phyloP scores from a whole-genome alignment of 225 moss, liverwort and hornwort genomes.

The Bryum argenteum region DNA sequence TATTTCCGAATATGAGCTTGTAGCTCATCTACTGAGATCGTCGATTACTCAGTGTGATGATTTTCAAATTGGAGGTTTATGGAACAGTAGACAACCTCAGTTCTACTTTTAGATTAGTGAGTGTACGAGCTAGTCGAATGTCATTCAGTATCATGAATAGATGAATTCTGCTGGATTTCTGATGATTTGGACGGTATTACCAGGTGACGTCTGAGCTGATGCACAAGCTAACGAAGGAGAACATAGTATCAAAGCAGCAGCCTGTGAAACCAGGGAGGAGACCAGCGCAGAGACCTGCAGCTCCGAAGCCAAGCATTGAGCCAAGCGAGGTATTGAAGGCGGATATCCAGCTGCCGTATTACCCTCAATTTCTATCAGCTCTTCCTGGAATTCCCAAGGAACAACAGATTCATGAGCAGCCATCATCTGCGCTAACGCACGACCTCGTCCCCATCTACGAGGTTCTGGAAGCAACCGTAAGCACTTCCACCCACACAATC shows the following conservation, averaged over 20 bases:
- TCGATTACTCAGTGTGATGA: not conserved
- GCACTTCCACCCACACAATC: conserved; percentile 17
- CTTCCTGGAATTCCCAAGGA: conserved; percentile 58
- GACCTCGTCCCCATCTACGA: conserved; percentile 66
- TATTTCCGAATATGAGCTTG: too few species aligned
- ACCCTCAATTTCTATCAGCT: conserved; percentile 60
- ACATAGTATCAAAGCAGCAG: conserved; percentile 37
- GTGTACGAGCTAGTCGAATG: not conserved
- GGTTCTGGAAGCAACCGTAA: conserved; percentile 64
- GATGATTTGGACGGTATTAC: conserved; percentile 5
- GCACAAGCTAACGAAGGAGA: conserved; percentile 64
- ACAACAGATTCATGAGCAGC: conserved; percentile 29
- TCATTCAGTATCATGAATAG: not conserved
- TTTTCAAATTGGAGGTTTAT: conserved; percentile 11
- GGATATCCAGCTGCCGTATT: conserved; percentile 47
- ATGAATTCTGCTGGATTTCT: not conserved
- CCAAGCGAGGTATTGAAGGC: conserved; percentile 33
- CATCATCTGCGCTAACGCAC: conserved; percentile 22
- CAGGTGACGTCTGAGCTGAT: conserved; percentile 68
- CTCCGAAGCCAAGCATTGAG: conserved; percentile 22
- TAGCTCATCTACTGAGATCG: not conserved
- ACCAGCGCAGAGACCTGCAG: conserved; percentile 32
- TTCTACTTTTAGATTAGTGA: not conserved
- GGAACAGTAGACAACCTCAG: not conserved
- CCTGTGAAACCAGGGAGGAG: conserved; percentile 47